phyloP scores from a whole-genome alignment of 805 yeast species.

The Candida morakotiae region DNA sequence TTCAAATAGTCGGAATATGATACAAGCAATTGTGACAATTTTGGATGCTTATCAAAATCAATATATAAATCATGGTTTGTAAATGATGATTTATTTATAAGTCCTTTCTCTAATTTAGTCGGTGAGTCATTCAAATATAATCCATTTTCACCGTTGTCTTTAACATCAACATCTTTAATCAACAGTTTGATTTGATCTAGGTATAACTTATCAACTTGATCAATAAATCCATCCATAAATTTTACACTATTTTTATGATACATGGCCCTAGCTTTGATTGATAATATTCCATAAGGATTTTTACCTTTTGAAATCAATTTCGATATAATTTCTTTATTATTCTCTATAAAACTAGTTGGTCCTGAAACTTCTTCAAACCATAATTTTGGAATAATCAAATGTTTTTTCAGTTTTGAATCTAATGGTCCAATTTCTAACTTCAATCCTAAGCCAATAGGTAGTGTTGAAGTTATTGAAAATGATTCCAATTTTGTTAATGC shows the following conservation, averaged over 20 bases:
- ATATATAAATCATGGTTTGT: conserved; percentile 1
- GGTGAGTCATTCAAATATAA: background rate
- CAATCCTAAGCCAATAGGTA: conserved; percentile 4
- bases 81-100: background rate
- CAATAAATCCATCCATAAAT: background rate
- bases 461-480: background rate
- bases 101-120: background rate
- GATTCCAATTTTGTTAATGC: conserved; percentile 10
- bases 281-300: background rate
- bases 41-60: conserved; percentile 6
- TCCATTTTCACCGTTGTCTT: background rate
- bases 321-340: background rate
- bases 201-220: conserved; percentile 8
- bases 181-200: conserved; percentile 1
- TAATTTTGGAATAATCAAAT: conserved; percentile 2
- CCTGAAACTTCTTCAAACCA: conserved; percentile 1
- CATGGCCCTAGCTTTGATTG: conserved; percentile 13
- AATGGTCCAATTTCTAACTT: conserved; percentile 3
- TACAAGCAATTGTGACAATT: conserved; percentile 1
- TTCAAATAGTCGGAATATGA: conserved; percentile 1
- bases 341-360: background rate
- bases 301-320: background rate
- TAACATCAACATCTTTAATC: conserved; percentile 6
- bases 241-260: conserved; percentile 6
- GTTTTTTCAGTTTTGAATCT: conserved; percentile 4